Conservation (phyloP, 345 rosid genomes). For the Arabidopsis arenosa region DNA sequence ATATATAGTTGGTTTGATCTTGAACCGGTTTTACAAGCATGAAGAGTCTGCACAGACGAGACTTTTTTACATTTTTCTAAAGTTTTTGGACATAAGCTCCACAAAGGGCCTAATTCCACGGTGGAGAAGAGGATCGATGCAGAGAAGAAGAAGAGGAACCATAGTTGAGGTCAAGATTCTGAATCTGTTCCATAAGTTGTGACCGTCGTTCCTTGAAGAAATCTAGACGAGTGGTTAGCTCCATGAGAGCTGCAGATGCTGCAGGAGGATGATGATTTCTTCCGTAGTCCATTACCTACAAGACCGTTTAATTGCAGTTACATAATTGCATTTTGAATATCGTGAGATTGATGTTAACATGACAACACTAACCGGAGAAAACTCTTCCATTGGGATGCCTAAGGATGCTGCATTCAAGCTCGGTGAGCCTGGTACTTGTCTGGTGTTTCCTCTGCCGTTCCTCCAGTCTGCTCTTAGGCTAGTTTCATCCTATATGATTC, state of each 20-base stretch:
- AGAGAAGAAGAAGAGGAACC: constrained; percentile 67
- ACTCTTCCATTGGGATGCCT: constrained; percentile 45
- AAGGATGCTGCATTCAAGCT: constrained; percentile 40
- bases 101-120: constrained; percentile 64
- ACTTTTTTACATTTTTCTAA: constrained; percentile 27
- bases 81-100: background rate
- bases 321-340: background rate
- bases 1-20: constrained; percentile 11
- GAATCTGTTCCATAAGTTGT: constrained; percentile 95
- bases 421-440: constrained; percentile 59
- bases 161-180: constrained; percentile 85
- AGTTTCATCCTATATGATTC: constrained; percentile 56
- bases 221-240: constrained; percentile 89
- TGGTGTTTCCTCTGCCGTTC: constrained; percentile 75
- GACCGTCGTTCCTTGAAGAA: constrained; percentile 98
- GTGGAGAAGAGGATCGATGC: constrained; percentile 81
- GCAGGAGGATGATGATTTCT: constrained; percentile 56
- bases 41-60: constrained; percentile 10
- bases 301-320: background rate
- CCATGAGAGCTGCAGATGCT: constrained; percentile 85
- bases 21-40: constrained; percentile 42
- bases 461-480: constrained; percentile 71
- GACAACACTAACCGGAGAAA: constrained; percentile 37
- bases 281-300: constrained; percentile 58
- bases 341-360: background rate